These are phyloP conservation scores for Teunomyces kruisii DNA, from an alignment of 805 yeast genomes.

Conservation along the genomic window DNA sequence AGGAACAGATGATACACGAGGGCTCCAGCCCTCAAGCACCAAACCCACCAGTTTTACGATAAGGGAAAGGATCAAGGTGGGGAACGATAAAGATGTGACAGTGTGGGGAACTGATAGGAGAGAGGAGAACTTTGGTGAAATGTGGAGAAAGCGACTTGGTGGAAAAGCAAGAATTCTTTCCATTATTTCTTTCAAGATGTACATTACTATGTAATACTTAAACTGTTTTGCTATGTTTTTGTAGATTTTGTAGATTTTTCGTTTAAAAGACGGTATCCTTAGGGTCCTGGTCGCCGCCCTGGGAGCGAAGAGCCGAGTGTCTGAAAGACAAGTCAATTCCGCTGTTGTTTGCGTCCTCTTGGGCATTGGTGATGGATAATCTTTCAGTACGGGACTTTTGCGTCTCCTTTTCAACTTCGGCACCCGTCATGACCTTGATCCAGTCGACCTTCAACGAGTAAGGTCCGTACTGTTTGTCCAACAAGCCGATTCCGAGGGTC, in stretches of 20 bases:
- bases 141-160: neutral
- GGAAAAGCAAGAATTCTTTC: too few species aligned
- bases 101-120: neutral
- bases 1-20: neutral
- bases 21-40: neutral
- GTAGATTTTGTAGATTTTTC: neutral
- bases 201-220: neutral
- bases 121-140: neutral
- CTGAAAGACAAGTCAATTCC: constrained; percentile 9
- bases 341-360: constrained; percentile 9
- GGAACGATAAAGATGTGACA: constrained; percentile 1
- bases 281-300: constrained; percentile 29
- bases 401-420: constrained; percentile 44
- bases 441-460: constrained; percentile 68
- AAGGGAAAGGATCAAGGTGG: neutral
- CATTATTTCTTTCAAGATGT: neutral
- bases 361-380: constrained; percentile 13
- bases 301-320: constrained; percentile 13
- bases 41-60: too few species aligned
- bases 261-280: constrained; percentile 31
- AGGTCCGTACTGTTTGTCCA: constrained; percentile 78
- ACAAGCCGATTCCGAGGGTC: constrained; percentile 74
- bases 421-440: constrained; percentile 66
- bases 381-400: constrained; percentile 32
- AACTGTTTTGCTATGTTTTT: constrained; percentile 1